phyloP scores from a whole-genome alignment of 306 rosid species.

The Fagus crenata region DNA sequence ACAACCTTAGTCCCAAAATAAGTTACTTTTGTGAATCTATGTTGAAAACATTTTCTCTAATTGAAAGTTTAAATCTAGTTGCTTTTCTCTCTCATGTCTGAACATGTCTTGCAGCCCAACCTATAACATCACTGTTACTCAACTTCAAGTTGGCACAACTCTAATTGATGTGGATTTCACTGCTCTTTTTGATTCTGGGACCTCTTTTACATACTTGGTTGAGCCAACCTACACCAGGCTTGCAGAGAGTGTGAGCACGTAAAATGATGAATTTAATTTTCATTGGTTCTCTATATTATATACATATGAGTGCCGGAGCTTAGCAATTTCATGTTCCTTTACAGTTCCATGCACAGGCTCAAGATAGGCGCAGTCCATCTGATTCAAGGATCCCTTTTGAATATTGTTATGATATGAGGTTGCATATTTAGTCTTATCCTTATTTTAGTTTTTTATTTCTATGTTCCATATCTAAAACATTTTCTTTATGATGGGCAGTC shows the following conservation, averaged over 20 bases:
- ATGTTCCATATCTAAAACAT: constrained; percentile 23
- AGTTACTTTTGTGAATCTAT: constrained; percentile 19
- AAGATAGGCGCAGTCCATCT: constrained; percentile 56
- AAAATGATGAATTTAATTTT: constrained; percentile 3
- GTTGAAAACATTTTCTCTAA: constrained; percentile 15
- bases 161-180: constrained; percentile 61
- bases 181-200: constrained; percentile 89
- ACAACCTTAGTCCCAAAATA: no score
- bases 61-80: constrained; percentile 8
- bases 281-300: constrained; percentile 16
- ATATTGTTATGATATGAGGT: constrained; percentile 94
- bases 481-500: constrained; percentile 54
- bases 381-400: constrained; percentile 87
- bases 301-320: constrained; percentile 19
- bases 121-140: constrained; percentile 75
- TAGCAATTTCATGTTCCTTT: constrained; percentile 27
- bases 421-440: constrained; percentile 16
- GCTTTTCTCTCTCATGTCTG: constrained; percentile 31
- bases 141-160: constrained; percentile 70
- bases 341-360: constrained; percentile 78
- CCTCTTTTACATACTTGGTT: constrained; percentile 84
- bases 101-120: constrained; percentile 68
- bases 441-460: constrained; percentile 11
- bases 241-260: constrained; percentile 64
- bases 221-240: constrained; percentile 70